These are phyloP conservation scores for Clonostachys solani DNA, from an alignment of 2,329 filamentous ascomycete species.

Conservation along the genomic window DNA sequence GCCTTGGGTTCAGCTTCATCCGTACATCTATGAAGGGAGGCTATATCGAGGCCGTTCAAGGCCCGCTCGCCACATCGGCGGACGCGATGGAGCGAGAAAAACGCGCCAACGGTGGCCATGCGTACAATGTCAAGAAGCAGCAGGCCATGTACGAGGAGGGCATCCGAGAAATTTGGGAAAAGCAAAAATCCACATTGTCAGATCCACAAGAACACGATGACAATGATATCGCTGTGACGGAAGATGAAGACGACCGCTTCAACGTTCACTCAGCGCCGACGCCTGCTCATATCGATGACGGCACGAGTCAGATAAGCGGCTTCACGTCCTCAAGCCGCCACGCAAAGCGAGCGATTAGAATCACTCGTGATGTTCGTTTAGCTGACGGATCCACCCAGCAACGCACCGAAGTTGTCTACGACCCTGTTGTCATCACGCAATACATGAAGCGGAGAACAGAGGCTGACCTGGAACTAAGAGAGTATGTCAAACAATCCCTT, in stretches of 20 bases:
- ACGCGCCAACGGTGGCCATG: conserved; percentile 87
- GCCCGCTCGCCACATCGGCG: conserved; percentile 62
- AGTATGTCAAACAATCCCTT: conserved; percentile 45
- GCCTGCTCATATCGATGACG: conserved; percentile 70
- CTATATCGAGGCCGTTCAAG: conserved; percentile 76
- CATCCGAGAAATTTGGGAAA: conserved; percentile 88
- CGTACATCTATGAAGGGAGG: conserved; percentile 99
- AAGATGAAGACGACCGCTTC: conserved; percentile 63
- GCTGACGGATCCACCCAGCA: conserved; percentile 49
- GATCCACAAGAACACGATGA: conserved; percentile 66
- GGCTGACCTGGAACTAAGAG: conserved; percentile 66
- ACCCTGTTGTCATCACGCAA: conserved; percentile 82
- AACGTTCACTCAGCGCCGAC: conserved; percentile 68
- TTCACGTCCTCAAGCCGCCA: conserved; percentile 61
- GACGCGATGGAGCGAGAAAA: conserved; percentile 86
- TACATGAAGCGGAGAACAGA: conserved; percentile 78
- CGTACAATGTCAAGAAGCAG: conserved; percentile 95
- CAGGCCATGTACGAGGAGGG: conserved; percentile 88
- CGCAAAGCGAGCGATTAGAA: conserved; percentile 64
- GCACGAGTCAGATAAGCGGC: conserved; percentile 72
- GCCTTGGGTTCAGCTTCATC: conserved; percentile 94
- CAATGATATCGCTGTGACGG: conserved; percentile 51
- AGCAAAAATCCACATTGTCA: conserved; percentile 74
- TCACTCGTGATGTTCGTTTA: conserved; percentile 57
- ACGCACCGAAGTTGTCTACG: conserved; percentile 66